Conservation (phyloP, 2,329 filamentous ascomycete species). For the Nannizzia gypsea region DNA sequence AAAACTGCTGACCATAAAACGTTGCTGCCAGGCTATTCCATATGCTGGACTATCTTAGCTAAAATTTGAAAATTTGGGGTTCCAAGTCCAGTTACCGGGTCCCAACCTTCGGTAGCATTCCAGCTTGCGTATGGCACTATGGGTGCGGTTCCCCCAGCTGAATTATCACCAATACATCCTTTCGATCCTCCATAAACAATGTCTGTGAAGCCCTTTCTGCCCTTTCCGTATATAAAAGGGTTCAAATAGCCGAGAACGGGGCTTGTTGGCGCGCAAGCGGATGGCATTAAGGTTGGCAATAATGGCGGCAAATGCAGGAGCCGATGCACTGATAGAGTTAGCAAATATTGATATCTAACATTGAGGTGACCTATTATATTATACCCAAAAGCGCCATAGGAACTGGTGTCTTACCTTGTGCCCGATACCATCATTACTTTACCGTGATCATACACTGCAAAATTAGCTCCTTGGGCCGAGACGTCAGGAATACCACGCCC, state of each 20-base stretch:
- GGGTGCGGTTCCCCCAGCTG: constrained; percentile 27
- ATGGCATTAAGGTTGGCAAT: constrained; percentile 54
- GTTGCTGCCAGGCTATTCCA: background rate
- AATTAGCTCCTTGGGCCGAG: constrained; percentile 42
- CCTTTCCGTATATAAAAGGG: constrained; percentile 46
- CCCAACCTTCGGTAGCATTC: constrained; percentile 42
- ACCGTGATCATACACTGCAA: constrained; percentile 30
- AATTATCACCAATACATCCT: constrained; percentile 35
- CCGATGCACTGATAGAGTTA: constrained; percentile 37
- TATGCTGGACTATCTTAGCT: background rate
- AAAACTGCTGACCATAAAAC: background rate
- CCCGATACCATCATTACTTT: constrained; percentile 33
- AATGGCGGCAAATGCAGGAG: constrained; percentile 53
- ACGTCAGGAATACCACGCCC: constrained; percentile 54
- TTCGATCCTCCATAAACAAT: constrained; percentile 37
- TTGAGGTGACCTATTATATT: too few relatives aligned
- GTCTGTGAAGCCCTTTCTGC: constrained; percentile 37
- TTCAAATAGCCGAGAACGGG: constrained; percentile 49
- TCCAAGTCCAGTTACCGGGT: constrained; percentile 38
- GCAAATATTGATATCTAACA: background rate
- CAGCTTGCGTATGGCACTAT: constrained; percentile 37
- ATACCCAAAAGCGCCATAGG: too few relatives aligned
- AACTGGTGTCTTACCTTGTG: constrained; percentile 27
- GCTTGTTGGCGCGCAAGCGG: constrained; percentile 43
- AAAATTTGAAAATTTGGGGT: constrained; percentile 20